Conservation (phyloP, 495 filamentous ascomycete genomes). For the Cercophora samala region DNA sequence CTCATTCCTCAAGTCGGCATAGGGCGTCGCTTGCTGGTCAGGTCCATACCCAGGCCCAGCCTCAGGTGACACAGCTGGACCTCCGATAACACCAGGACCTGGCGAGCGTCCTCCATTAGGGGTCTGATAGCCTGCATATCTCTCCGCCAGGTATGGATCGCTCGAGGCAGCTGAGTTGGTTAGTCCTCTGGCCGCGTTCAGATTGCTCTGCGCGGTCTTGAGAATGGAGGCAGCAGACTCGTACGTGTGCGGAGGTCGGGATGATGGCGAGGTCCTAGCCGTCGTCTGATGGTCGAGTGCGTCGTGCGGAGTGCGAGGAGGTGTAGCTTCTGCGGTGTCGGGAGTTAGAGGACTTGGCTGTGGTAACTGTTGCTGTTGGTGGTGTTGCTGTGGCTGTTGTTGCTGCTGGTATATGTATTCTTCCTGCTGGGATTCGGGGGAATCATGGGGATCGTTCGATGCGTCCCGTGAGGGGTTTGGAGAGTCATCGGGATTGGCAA, state of each 20-base stretch:
- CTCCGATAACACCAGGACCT: slow-evolving; percentile 3
- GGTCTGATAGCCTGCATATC: slow-evolving; percentile 37
- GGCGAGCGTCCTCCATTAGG: slow-evolving; percentile 17
- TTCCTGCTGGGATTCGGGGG: slow-evolving; percentile 12
- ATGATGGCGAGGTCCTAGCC: slow-evolving; percentile 34
- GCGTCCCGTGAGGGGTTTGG: slow-evolving; percentile 52
- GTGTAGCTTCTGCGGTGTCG: not conserved
- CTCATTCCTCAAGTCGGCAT: slow-evolving; percentile 58
- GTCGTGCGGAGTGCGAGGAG: slow-evolving; percentile 15
- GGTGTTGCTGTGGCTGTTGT: slow-evolving; percentile 14
- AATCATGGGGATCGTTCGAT: slow-evolving; percentile 30
- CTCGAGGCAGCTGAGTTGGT: slow-evolving; percentile 43
- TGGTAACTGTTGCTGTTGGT: not conserved
- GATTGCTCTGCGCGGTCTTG: slow-evolving; percentile 33
- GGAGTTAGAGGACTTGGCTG: not conserved
- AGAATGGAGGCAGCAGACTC: slow-evolving; percentile 38
- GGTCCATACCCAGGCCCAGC: slow-evolving; percentile 23
- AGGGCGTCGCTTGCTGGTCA: slow-evolving; percentile 42
- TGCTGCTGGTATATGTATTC: not conserved
- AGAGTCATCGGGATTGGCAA: slow-evolving; percentile 93
- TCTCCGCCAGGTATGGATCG: slow-evolving; percentile 44
- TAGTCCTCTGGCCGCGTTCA: slow-evolving; percentile 30
- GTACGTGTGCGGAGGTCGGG: slow-evolving; percentile 34
- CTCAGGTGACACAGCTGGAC: not conserved
- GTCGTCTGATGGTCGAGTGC: slow-evolving; percentile 14